Evolutionary conservation across 2,329 filamentous ascomycete genomes (phyloP).

Genomic region (Penicillium sp.): DNA sequence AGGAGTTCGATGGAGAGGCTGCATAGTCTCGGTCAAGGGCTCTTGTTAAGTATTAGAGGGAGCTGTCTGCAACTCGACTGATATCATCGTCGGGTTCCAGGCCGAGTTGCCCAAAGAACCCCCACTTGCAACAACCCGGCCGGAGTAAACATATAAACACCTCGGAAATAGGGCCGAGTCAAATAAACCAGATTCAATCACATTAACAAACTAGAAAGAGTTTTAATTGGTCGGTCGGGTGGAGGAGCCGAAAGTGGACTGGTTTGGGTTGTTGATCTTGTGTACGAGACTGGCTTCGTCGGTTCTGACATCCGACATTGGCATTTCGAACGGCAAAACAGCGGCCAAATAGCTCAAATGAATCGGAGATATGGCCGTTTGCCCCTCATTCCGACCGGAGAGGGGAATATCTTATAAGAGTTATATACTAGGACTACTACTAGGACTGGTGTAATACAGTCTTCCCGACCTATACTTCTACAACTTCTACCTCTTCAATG

Average conservation of each 20-base stretch:
- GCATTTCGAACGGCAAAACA: not conserved
- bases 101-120: not conserved
- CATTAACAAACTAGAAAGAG: not conserved
- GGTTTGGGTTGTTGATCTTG: not conserved
- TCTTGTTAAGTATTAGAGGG: not conserved
- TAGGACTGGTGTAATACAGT: too few species aligned
- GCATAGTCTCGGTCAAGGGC: not conserved
- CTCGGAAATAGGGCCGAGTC: not conserved
- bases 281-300: not conserved
- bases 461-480: not conserved
- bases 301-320: not conserved
- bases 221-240: not conserved
- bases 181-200: not conserved
- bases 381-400: conserved; percentile 4
- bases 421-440: not conserved
- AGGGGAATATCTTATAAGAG: not conserved
- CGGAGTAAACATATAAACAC: not conserved
- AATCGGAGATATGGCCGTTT: conserved; percentile 4
- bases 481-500: conserved; percentile 6
- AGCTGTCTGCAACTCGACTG: not conserved
- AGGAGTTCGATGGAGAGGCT: not conserved
- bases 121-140: not conserved
- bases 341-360: not conserved
- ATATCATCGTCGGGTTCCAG: not conserved
- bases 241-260: not conserved